These are phyloP conservation scores for Crataegus laevigata DNA, from an alignment of 306 rosid genomes.

Conservation along the genomic window DNA sequence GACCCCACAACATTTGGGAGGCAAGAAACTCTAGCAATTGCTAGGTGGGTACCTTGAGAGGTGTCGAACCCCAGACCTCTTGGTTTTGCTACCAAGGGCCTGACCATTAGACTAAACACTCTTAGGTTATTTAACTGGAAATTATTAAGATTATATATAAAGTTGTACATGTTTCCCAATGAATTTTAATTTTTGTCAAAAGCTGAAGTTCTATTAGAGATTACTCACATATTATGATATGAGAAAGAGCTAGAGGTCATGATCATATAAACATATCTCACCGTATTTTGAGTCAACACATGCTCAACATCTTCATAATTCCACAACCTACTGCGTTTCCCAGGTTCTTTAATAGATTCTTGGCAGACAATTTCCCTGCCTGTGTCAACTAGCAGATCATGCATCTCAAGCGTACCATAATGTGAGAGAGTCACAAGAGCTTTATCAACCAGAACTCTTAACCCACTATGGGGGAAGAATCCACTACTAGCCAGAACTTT, in stretches of 20 bases:
- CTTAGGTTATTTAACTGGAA: too few relatives aligned
- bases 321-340: neutral
- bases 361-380: neutral
- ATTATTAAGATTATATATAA: too few relatives aligned
- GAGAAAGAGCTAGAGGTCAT: neutral
- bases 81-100: too few relatives aligned
- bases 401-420: neutral
- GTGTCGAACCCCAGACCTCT: too few relatives aligned
- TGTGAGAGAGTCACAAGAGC: constrained; percentile 10
- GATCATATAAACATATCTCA: neutral
- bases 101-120: too few relatives aligned
- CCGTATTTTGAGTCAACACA: constrained; percentile 5
- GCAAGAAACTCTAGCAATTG: too few relatives aligned
- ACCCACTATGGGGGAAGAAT: constrained; percentile 15
- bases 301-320: neutral
- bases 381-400: neutral
- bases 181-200: neutral
- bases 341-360: neutral
- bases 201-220: neutral
- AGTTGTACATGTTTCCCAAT: too few relatives aligned
- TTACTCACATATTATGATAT: too few relatives aligned
- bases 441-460: constrained; percentile 25
- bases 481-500: constrained; percentile 12
- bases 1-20: too few relatives aligned
- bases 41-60: too few relatives aligned